Evolutionary conservation across 139 green algal species (phyloP), one percentile per base, ranked within the genome.

Genomic region (Klebsormidium nitens): DNA sequence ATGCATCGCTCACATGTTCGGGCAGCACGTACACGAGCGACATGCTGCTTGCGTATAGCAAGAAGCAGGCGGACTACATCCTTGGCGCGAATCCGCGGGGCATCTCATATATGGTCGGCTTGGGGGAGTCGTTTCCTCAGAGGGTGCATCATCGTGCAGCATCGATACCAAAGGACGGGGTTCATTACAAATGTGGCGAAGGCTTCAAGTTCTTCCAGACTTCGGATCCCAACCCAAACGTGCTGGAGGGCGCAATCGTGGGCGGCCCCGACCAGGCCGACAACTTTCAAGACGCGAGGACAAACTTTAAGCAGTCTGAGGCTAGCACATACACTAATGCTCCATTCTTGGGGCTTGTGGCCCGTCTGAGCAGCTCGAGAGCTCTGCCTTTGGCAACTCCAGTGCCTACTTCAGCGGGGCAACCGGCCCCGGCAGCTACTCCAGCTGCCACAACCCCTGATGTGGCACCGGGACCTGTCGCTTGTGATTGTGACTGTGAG

Each of bases 81-180:
- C 11, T 77, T 47, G 70, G 70, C 46, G 40, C 31, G 11, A 77
- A 77, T 6, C 61, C 70, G 23, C 37, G 37, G n/a, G 39, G 48
- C 8, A 64, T 63, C 36, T 67, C 64, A 39, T 77, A 75, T 39
- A 59, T 77, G 70, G 64, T 77, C 31, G 70, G 70, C 44, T 36
- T 67, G 37, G 65, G 70, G 3, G n/a, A 49, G n/a, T 26, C 17
- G 8, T 74, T 38, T 34, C 70, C 70, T 31, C 44, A 29, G 23
- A 32, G 37, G 19, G 65, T 77, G 38, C 60, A 77, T 32, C 70
- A 77, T n/a, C 44, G 49, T 17, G 70, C 39, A 3, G 40, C 70
- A 2, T 77, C 70, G 31, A 77, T 77, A 39, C 47, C 70, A 17
- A 17, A 59, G 14, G 28, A 38, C 17, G 56, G 56, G 14, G 17